A percentile compares a stretch with the other conserved stretches of the same genome.
Evolutionary conservation across 2,329 filamentous ascomycete species (phyloP).

Genomic region (Ilyonectria destructans): DNA sequence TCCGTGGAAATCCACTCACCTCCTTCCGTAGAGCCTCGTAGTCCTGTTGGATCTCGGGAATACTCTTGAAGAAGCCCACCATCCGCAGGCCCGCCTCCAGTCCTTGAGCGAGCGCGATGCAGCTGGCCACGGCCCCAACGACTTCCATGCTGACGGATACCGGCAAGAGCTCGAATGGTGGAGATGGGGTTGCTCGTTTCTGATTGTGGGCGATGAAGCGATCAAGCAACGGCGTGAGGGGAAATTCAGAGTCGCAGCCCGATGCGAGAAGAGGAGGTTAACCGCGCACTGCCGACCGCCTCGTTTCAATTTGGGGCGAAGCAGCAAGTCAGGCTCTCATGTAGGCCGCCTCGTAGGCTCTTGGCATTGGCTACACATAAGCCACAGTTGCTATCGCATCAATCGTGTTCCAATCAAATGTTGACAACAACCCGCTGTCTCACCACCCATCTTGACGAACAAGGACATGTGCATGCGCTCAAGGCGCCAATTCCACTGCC

Average conservation of each 20-base stretch:
- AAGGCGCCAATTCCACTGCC: too few relatives aligned
- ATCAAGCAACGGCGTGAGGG: neutral
- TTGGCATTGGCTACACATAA: neutral
- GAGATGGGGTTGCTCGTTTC: neutral
- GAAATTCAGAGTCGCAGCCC: neutral
- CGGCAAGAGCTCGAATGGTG: neutral
- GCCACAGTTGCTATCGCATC: neutral
- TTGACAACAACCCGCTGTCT: neutral
- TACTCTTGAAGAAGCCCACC: neutral
- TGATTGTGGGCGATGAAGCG: neutral
- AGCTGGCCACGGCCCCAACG: constrained; percentile 1
- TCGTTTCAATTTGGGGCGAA: neutral
- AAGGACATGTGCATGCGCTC: too few relatives aligned
- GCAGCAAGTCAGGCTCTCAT: neutral
- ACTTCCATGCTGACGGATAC: constrained; percentile 5
- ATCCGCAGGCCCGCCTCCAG: neutral
- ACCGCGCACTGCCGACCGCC: neutral
- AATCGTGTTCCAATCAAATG: neutral
- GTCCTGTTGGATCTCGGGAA: constrained; percentile 8
- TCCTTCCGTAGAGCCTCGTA: constrained; percentile 12
- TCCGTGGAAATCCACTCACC: neutral
- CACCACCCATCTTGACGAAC: too few relatives aligned
- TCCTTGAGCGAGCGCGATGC: neutral
- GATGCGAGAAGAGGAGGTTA: neutral
- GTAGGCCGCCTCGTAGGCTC: neutral